Base-by-base conservation (phyloP, 768 basidiomycete species). In the Rickenella mellea region DNA sequence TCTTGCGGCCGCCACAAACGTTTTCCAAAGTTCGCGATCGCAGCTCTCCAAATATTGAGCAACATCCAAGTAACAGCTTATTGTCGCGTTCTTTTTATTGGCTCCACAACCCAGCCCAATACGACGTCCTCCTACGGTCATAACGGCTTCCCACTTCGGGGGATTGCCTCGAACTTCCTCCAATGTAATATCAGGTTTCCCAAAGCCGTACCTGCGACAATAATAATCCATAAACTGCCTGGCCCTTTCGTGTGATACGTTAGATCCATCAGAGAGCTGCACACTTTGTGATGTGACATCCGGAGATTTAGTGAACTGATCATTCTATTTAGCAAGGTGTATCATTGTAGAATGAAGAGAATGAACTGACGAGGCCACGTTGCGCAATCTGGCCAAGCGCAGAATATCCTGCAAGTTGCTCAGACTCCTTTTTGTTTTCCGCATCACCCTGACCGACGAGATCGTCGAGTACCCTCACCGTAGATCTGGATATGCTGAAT, bases 201-300 rank as follows among this genome's bases (percentile, higher is more conserved):
- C 67, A 53, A 92, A 92, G 20, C 66, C 65, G 57, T 78, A 96
- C 27, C 78, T 70, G 33, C 78, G 74, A 56, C 91, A 94, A 53
- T 97, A 97, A 58, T 85, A 97, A 48, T 93, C 92, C 83, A 96
- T 92, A 67, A 97, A 97, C 46, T 74, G 77, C 38, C 83, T 77
- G 3, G 90, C 89, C 40, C 73, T 72, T 40, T 88, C 85, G 39
- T 80, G 80, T 6, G 64, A 65, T 48, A 92, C 73, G 17, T 62
- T 52, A 9, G 75, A 69, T 20, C 78, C 77, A 52, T 90, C 83
- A 2, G 79, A 74, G 9, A 92, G 54, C 6, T 51, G 55, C 25
- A 64, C 64, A 4, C 51, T 55, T 27, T 59, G 57, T 24, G 17
- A 12, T 11, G 37, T 45, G 14, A 39, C 39, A 12, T 26, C 46